A percentile compares a stretch with the other conserved stretches of the same genome.
Conservation (phyloP, 495 filamentous ascomycete species). For the Penicillium odoratum region DNA sequence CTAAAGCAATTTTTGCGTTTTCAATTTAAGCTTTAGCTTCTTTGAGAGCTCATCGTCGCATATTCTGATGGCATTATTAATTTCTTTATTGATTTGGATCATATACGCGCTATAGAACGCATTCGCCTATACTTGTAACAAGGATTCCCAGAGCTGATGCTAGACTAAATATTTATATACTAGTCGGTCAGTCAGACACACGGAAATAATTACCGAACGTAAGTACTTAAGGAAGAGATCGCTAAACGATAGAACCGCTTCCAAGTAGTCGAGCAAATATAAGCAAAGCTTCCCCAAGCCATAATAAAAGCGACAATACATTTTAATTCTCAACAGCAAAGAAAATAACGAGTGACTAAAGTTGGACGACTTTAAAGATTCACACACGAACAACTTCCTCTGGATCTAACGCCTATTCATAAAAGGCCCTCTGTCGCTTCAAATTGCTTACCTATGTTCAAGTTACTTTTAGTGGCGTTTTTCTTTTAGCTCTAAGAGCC, state of each 20-base stretch:
- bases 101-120: background rate
- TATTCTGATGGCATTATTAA: too few species aligned
- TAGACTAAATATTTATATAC: background rate
- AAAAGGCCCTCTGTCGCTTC: background rate
- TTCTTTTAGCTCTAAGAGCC: background rate
- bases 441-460: background rate
- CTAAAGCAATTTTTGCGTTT: too few species aligned
- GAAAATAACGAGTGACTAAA: background rate
- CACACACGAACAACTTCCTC: background rate
- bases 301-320: background rate
- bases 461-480: background rate
- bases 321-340: background rate
- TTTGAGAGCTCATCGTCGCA: too few species aligned
- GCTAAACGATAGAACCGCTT: background rate
- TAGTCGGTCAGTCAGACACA: background rate
- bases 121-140: background rate
- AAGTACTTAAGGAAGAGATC: background rate
- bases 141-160: background rate
- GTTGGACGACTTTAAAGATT: background rate
- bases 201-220: background rate
- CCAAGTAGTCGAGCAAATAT: background rate
- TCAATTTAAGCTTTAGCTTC: too few species aligned
- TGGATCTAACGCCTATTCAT: background rate
- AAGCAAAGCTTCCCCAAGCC: background rate
- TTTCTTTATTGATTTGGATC: too few species aligned